Conservation (phyloP, 768 basidiomycete genomes). For the Phanerodontia chrysosporium region DNA sequence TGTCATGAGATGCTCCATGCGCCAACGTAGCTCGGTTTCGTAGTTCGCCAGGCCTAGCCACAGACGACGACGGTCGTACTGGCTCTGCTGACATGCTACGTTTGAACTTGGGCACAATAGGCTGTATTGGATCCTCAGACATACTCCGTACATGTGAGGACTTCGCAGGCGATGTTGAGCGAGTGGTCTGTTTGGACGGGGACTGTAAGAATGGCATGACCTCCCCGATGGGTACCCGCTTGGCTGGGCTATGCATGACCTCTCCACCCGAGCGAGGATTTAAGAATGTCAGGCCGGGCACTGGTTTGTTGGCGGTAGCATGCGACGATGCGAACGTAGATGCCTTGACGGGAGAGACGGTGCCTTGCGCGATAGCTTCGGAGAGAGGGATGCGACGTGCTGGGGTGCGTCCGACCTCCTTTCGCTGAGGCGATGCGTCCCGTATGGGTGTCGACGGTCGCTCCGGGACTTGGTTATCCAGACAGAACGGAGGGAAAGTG, state of each 20-base stretch:
- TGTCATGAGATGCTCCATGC: background rate
- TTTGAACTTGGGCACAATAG: constrained; percentile 15
- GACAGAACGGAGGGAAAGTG: background rate
- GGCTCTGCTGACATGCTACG: constrained; percentile 36
- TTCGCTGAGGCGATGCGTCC: constrained; percentile 30
- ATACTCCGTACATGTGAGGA: constrained; percentile 8
- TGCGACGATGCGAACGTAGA: constrained; percentile 19
- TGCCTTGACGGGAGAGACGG: constrained; percentile 45
- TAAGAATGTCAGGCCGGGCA: constrained; percentile 35
- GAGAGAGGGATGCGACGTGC: constrained; percentile 60
- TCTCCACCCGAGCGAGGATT: constrained; percentile 36
- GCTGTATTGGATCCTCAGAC: constrained; percentile 15
- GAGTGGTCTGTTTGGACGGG: constrained; percentile 10
- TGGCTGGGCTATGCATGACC: constrained; percentile 33
- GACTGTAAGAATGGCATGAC: constrained; percentile 12
- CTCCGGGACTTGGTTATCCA: background rate
- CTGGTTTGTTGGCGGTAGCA: background rate
- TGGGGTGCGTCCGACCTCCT: constrained; percentile 48
- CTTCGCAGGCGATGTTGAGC: constrained; percentile 11
- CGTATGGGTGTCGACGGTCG: background rate
- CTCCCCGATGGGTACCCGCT: constrained; percentile 28
- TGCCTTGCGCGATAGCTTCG: constrained; percentile 46
- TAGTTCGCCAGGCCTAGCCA: constrained; percentile 5
- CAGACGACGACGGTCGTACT: constrained; percentile 11
- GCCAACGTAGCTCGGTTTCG: constrained; percentile 14